phyloP scores from a whole-genome alignment of 2,329 filamentous ascomycete genomes.

The Ambrosiella beaveri region DNA sequence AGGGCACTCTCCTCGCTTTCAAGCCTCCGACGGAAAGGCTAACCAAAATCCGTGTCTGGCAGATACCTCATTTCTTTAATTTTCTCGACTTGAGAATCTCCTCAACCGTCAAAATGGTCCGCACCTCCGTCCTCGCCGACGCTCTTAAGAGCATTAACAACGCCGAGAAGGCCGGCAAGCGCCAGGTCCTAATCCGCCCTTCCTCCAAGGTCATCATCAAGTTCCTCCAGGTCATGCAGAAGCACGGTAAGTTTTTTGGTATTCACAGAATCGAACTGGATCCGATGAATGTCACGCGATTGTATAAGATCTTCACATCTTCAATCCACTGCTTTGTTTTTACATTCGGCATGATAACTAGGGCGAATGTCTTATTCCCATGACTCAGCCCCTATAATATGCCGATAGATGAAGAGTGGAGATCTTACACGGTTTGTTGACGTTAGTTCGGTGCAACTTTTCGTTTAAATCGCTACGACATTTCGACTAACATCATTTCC shows the following conservation, averaged over 20 bases:
- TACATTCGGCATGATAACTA: conserved; percentile 98
- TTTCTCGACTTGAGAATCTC: conserved; percentile 64
- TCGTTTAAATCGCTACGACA: conserved; percentile 96
- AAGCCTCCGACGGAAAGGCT: conserved; percentile 38
- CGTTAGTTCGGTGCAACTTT: conserved; percentile 50
- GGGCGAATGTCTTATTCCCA: conserved; percentile 69
- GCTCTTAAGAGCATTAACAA: conserved; percentile 99
- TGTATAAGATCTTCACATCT: neutral
- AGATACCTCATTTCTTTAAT: conserved; percentile 47
- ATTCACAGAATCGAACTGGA: neutral
- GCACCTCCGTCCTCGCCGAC: conserved; percentile 99
- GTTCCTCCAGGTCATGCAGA: conserved; percentile 98
- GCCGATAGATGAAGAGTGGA: conserved; percentile 82
- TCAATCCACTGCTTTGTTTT: conserved; percentile 6
- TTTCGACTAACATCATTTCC: conserved; percentile 32
- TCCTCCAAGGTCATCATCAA: conserved; percentile 99
- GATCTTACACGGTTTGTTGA: conserved; percentile 93
- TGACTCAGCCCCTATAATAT: conserved; percentile 99
- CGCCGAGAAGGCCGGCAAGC: conserved; percentile 99
- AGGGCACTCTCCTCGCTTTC: conserved; percentile 56
- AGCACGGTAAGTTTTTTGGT: conserved; percentile 64
- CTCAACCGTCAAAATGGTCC: conserved; percentile 78
- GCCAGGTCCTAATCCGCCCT: conserved; percentile 95
- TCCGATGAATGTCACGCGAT: neutral
- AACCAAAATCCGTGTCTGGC: conserved; percentile 28